Evolutionary conservation across 495 filamentous ascomycete species (phyloP).

Genomic region (Penicillium macrosclerotiorum): DNA sequence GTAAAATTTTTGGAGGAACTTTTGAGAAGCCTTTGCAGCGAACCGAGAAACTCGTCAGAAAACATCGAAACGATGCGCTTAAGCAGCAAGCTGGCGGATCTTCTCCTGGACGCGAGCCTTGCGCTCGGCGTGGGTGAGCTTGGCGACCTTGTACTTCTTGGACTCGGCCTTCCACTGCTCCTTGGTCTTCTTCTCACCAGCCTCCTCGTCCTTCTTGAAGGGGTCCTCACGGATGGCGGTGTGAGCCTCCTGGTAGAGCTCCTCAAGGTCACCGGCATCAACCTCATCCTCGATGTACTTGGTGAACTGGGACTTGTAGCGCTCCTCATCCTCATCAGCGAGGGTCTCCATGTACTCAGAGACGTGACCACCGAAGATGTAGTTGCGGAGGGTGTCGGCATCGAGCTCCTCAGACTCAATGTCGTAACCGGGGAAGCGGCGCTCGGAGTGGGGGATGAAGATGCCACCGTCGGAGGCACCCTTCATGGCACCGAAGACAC

Average conservation of each 20-base stretch:
- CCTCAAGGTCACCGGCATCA: constrained; percentile 96
- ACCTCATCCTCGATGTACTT: constrained; percentile 96
- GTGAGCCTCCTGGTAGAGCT: constrained; percentile 93
- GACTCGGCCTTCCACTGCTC: constrained; percentile 95
- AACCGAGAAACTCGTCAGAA: constrained; percentile 19
- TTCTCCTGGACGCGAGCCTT: constrained; percentile 77
- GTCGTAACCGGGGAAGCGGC: constrained; percentile 98
- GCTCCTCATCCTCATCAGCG: constrained; percentile 99
- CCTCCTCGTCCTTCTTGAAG: constrained; percentile 87
- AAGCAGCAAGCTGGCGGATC: constrained; percentile 65
- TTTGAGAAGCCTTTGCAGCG: constrained; percentile 19
- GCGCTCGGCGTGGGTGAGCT: constrained; percentile 79
- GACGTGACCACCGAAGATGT: constrained; percentile 98
- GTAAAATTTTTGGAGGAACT: constrained; percentile 20
- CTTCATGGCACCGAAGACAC: constrained; percentile 99
- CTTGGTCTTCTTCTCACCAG: constrained; percentile 83
- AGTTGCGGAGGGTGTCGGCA: constrained; percentile 93
- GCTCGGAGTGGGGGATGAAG: constrained; percentile 95
- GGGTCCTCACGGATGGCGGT: constrained; percentile 96
- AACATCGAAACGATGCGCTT: constrained; percentile 24
- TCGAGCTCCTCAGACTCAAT: constrained; percentile 97
- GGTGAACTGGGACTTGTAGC: constrained; percentile 96
- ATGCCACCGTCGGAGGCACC: constrained; percentile 98
- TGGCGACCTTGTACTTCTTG: constrained; percentile 75
- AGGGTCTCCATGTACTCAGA: constrained; percentile 99